Evolutionary conservation across 73 alveolate genomes (phyloP).

Genomic region (Halteria grandinella): DNA sequence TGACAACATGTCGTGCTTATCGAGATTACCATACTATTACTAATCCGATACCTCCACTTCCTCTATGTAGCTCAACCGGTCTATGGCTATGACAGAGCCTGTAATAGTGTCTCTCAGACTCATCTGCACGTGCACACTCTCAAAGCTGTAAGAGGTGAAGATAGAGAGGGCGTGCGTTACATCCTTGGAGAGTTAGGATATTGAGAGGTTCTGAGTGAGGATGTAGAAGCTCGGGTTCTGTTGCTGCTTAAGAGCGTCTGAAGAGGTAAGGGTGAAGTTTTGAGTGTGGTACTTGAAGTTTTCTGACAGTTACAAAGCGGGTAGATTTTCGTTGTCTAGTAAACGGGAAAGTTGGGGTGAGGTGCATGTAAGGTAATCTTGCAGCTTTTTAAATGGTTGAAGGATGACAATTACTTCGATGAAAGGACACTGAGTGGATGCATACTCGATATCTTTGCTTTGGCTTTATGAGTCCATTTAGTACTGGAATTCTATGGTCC

Average conservation of each 20-base stretch:
- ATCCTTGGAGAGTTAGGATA: no score
- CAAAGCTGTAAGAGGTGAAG: constrained; percentile 6
- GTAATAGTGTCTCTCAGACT: constrained; percentile 2
- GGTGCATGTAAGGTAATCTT: neutral
- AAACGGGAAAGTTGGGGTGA: no score
- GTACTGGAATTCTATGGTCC: no score
- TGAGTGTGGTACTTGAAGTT: neutral
- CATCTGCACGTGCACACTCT: neutral
- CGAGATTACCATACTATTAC: neutral
- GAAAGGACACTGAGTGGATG: constrained; percentile 9
- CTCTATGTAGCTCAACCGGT: neutral
- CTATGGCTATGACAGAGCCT: constrained; percentile 1
- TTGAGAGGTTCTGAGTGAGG: no score
- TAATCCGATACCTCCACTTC: neutral
- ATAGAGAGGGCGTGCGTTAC: constrained; percentile 32
- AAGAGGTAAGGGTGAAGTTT: constrained; percentile 7
- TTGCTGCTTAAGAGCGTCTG: no score
- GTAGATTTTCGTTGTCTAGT: no score
- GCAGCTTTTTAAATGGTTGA: neutral
- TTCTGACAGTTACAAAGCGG: no score
- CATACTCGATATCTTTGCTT: no score
- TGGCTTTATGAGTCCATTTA: no score
- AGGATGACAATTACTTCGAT: constrained; percentile 3
- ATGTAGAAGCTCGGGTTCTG: no score
- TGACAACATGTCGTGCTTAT: neutral